Conservation (phyloP, 2,329 filamentous ascomycete genomes). For the Aspergillus sp. region DNA sequence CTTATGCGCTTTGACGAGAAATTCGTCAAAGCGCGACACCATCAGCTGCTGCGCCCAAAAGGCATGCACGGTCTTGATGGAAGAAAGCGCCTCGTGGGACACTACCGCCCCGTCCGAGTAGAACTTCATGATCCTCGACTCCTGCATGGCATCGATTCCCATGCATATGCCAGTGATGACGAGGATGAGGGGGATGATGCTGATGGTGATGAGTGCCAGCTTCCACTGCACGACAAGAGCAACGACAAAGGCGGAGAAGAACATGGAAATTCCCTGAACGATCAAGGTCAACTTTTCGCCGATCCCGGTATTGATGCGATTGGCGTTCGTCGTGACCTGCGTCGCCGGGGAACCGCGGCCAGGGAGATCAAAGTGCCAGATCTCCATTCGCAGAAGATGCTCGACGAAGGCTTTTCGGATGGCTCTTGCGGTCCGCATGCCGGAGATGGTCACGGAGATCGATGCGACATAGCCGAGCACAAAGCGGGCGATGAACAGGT, state of each 20-base stretch:
- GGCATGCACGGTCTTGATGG: neutral
- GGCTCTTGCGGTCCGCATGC: slow-evolving; percentile 21
- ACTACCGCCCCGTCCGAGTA: slow-evolving; percentile 1
- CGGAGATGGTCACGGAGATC: slow-evolving; percentile 19
- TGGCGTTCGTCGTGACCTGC: slow-evolving; percentile 2
- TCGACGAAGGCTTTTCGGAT: slow-evolving; percentile 24
- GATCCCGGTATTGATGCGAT: slow-evolving; percentile 4
- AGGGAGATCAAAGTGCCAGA: slow-evolving; percentile 24
- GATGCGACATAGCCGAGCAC: slow-evolving; percentile 4
- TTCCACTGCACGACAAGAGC: slow-evolving; percentile 4
- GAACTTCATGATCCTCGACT: neutral
- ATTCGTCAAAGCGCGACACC: neutral
- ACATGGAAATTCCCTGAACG: neutral
- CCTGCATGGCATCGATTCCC: neutral
- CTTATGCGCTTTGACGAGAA: neutral
- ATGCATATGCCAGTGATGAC: neutral
- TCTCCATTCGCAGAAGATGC: slow-evolving; percentile 24
- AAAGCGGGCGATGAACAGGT: slow-evolving; percentile 1
- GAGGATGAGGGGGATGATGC: neutral
- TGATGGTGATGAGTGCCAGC: slow-evolving; percentile 1
- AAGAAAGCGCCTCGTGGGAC: neutral
- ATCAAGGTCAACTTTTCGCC: slow-evolving; percentile 1
- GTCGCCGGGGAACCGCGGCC: slow-evolving; percentile 19
- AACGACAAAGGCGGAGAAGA: slow-evolving; percentile 6
- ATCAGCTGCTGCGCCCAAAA: slow-evolving; percentile 1